Percentiles rank a stretch among this genome's conserved stretches.
These are phyloP conservation scores for Allium fistulosum DNA, from an alignment of 106 monocot genomes.

Conservation along the genomic window DNA sequence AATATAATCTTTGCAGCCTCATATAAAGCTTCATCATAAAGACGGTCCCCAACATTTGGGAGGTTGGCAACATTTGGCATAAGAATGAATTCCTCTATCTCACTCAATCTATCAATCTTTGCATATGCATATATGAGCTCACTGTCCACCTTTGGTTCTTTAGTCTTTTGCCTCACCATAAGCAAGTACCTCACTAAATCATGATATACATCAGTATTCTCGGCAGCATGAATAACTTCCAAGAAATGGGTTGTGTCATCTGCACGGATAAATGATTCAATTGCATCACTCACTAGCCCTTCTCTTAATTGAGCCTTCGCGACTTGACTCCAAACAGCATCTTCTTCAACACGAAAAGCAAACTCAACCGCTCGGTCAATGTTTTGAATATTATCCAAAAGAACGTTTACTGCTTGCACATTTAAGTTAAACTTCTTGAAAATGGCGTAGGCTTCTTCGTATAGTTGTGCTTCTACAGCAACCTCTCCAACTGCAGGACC, in stretches of 20 bases:
- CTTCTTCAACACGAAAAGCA: constrained; percentile 97
- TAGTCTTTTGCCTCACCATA: constrained; percentile 90
- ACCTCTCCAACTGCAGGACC: constrained; percentile 98
- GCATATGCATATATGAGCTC: constrained; percentile 98
- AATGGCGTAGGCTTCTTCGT: constrained; percentile 97
- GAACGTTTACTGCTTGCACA: constrained; percentile 88
- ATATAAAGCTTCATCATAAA: constrained; percentile 87
- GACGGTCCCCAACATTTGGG: constrained; percentile 87
- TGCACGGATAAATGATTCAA: constrained; percentile 96
- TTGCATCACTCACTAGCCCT: constrained; percentile 92
- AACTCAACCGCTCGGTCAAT: constrained; percentile 96
- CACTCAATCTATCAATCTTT: constrained; percentile 84
- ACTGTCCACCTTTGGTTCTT: constrained; percentile 89
- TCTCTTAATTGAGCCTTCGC: constrained; percentile 92
- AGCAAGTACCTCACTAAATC: constrained; percentile 83
- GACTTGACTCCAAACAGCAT: constrained; percentile 97
- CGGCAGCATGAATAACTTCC: constrained; percentile 87
- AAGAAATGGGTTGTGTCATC: constrained; percentile 89
- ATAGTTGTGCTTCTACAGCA: constrained; percentile 88
- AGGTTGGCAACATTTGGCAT: constrained; percentile 99
- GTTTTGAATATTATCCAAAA: constrained; percentile 81
- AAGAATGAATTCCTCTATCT: constrained; percentile 95
- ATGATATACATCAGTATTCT: constrained; percentile 79
- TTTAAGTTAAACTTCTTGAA: constrained; percentile 98
- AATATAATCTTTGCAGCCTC: constrained; percentile 99